Percentiles rank a stretch among this genome's conserved stretches.
Conservation (phyloP, 345 rosid species). For the Schrenkiella parvula region DNA sequence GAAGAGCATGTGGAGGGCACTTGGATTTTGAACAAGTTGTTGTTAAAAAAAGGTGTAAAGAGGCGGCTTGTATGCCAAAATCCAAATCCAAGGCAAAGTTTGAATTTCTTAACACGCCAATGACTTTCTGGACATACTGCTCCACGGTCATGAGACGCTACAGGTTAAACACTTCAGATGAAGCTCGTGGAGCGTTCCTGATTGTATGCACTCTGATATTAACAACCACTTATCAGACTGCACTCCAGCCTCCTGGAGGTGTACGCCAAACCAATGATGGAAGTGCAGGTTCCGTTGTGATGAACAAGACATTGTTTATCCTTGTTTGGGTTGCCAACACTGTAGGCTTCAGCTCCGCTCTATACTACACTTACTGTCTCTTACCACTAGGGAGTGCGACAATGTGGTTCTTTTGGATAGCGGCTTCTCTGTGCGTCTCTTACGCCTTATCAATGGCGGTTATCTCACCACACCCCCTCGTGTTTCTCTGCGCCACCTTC, state of each 20-base stretch:
- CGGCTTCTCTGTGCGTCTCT: neutral
- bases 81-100: neutral
- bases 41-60: neutral
- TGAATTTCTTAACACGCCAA: neutral
- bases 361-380: constrained; percentile 22
- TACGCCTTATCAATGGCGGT: constrained; percentile 13
- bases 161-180: neutral
- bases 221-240: constrained; percentile 26
- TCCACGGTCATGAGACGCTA: neutral
- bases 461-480: neutral
- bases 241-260: constrained; percentile 25
- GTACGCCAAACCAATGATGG: constrained; percentile 5
- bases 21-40: neutral
- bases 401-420: neutral
- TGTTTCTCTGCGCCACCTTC: neutral
- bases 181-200: constrained; percentile 8
- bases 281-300: neutral
- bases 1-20: neutral
- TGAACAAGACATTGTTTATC: constrained; percentile 5
- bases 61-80: neutral
- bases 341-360: neutral
- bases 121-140: neutral
- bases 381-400: neutral
- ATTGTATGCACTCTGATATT: constrained; percentile 15
- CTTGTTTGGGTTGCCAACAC: constrained; percentile 17